These are phyloP conservation scores for Trichoderma gamsii DNA, from an alignment of 495 filamentous ascomycete genomes.

Conservation along the genomic window DNA sequence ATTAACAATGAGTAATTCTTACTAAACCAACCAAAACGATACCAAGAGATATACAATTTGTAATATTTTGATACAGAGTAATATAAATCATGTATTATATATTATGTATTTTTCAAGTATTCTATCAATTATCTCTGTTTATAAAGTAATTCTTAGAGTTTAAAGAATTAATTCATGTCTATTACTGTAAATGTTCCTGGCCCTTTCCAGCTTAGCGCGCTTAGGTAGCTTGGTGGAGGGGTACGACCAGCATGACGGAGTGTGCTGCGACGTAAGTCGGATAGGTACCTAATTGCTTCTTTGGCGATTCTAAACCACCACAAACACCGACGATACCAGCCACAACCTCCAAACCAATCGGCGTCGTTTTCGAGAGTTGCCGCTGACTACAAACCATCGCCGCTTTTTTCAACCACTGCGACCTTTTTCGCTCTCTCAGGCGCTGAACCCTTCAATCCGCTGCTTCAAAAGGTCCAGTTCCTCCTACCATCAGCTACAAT, in stretches of 20 bases:
- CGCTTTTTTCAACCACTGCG: not conserved
- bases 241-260: not conserved
- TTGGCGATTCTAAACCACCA: not conserved
- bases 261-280: constrained; percentile 9
- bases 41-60: no score
- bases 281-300: constrained; percentile 13
- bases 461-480: not conserved
- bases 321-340: not conserved
- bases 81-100: not conserved
- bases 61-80: no score
- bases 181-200: no score
- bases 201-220: not conserved
- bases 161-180: no score
- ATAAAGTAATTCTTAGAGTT: no score
- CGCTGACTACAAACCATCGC: not conserved
- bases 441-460: not conserved
- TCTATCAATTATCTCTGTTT: no score
- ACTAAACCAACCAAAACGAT: no score
- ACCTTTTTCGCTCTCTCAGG: not conserved
- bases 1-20: not conserved
- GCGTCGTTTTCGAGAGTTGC: not conserved
- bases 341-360: constrained; percentile 4
- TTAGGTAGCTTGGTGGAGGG: not conserved
- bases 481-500: constrained; percentile 45
- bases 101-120: not conserved